phyloP scores from a whole-genome alignment of 495 filamentous ascomycete genomes.

The Penicillium macrosclerotiorum region DNA sequence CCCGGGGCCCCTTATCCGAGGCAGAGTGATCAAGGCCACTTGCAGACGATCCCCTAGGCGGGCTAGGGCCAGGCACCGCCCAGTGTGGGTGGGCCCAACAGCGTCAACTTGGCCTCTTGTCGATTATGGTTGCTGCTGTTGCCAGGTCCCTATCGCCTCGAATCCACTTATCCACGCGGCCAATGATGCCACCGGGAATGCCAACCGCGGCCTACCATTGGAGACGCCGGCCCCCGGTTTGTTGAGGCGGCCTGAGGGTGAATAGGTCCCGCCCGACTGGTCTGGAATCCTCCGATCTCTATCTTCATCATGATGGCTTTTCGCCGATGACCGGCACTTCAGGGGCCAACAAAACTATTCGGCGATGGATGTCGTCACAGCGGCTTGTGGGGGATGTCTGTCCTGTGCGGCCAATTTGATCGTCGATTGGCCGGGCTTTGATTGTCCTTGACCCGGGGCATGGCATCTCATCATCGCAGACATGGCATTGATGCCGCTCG shows the following conservation, averaged over 20 bases:
- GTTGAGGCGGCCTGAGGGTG: slow-evolving; percentile 7
- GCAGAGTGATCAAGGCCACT: background rate
- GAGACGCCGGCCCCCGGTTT: slow-evolving; percentile 7
- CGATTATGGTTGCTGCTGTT: too few relatives aligned
- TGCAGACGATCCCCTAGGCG: background rate
- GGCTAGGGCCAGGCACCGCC: background rate
- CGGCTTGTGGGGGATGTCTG: too few relatives aligned
- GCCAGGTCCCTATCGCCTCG: background rate
- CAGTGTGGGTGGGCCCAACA: background rate
- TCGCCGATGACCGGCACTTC: slow-evolving; percentile 9
- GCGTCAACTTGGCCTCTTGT: too few relatives aligned
- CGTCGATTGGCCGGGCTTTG: background rate
- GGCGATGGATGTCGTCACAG: background rate
- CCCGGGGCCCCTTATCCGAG: background rate
- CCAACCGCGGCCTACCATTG: slow-evolving; percentile 4
- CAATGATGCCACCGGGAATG: slow-evolving; percentile 11
- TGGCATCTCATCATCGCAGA: background rate
- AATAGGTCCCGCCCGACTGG: background rate
- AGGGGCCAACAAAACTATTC: background rate
- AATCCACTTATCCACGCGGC: background rate
- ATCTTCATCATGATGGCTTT: background rate
- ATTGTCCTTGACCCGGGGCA: background rate
- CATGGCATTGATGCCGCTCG: background rate
- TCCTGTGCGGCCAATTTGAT: background rate
- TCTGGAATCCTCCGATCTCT: slow-evolving; percentile 6